phyloP scores from a whole-genome alignment of 768 basidiomycete species.

The Sarcodon aspratus region DNA sequence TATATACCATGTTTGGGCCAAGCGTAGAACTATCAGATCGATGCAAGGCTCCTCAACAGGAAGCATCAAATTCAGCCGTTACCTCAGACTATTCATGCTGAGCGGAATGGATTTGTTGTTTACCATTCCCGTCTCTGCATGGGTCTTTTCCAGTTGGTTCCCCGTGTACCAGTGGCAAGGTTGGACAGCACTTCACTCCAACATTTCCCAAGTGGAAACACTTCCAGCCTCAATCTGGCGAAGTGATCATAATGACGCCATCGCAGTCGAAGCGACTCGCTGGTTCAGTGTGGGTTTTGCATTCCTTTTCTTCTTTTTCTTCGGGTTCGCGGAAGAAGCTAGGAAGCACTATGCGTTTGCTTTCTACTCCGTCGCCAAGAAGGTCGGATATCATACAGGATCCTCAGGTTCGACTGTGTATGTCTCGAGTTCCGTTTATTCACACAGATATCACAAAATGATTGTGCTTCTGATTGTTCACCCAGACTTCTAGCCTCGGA shows the following conservation, averaged over 20 bases:
- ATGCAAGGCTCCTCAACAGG: conserved; percentile 21
- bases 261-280: conserved; percentile 8
- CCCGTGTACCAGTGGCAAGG: conserved; percentile 12
- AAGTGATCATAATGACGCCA: background rate
- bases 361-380: conserved; percentile 1
- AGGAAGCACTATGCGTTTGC: conserved; percentile 24
- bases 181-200: conserved; percentile 22
- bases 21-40: conserved; percentile 25
- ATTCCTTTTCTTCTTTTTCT: conserved; percentile 37
- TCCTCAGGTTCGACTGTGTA: too few relatives aligned
- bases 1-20: conserved; percentile 19
- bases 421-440: too few relatives aligned
- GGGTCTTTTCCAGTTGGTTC: conserved; percentile 11
- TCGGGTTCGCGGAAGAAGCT: conserved; percentile 42
- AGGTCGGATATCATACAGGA: too few relatives aligned
- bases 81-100: conserved; percentile 28
- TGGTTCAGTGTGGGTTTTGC: conserved; percentile 29
- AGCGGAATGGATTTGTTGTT: conserved; percentile 16
- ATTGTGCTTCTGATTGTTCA: too few relatives aligned
- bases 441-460: too few relatives aligned
- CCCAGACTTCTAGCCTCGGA: too few relatives aligned
- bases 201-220: conserved; percentile 15
- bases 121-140: conserved; percentile 19
- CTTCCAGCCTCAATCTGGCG: conserved; percentile 27
- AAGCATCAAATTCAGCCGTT: conserved; percentile 24